phyloP scores from a whole-genome alignment of 2,329 filamentous ascomycete species.

The Aureobasidium sp. region DNA sequence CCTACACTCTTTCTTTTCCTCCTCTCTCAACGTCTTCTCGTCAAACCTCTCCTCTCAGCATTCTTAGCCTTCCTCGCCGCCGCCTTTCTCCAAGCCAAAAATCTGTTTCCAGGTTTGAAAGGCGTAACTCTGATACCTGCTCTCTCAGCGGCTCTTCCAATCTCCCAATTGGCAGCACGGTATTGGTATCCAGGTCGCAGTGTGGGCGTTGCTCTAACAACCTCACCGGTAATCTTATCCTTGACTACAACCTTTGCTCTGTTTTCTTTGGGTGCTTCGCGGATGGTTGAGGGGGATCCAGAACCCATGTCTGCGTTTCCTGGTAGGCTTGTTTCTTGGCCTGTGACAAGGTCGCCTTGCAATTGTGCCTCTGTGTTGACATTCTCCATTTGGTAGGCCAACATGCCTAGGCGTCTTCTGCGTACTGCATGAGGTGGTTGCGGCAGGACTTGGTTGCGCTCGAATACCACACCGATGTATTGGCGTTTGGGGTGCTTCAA shows the following conservation, averaged over 20 bases:
- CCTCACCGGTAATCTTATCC: slow-evolving; percentile 21
- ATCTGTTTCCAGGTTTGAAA: slow-evolving; percentile 54
- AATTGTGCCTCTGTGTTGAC: not conserved
- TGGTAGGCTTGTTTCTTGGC: slow-evolving; percentile 17
- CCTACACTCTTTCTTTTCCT: not conserved
- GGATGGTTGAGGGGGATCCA: slow-evolving; percentile 20
- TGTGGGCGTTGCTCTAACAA: slow-evolving; percentile 29
- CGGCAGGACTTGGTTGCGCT: slow-evolving; percentile 73
- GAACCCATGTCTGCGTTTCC: slow-evolving; percentile 17
- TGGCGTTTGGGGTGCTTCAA: slow-evolving; percentile 73
- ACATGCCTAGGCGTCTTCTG: slow-evolving; percentile 68
- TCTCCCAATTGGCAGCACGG: slow-evolving; percentile 59
- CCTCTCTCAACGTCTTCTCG: slow-evolving; percentile 30
- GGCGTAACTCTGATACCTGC: slow-evolving; percentile 49
- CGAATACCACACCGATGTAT: slow-evolving; percentile 89
- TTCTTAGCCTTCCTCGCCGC: slow-evolving; percentile 43
- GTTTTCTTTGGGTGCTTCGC: slow-evolving; percentile 19
- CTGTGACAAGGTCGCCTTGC: slow-evolving; percentile 17
- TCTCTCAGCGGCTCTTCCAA: slow-evolving; percentile 56
- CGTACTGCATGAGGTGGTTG: slow-evolving; percentile 66
- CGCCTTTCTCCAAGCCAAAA: slow-evolving; percentile 58
- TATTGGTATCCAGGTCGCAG: slow-evolving; percentile 55
- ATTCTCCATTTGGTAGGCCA: slow-evolving; percentile 39
- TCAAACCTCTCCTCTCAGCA: slow-evolving; percentile 49
- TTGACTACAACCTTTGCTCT: slow-evolving; percentile 22